Base-by-base conservation (phyloP, 2,329 filamentous ascomycete species). In the Geosmithia flava region DNA sequence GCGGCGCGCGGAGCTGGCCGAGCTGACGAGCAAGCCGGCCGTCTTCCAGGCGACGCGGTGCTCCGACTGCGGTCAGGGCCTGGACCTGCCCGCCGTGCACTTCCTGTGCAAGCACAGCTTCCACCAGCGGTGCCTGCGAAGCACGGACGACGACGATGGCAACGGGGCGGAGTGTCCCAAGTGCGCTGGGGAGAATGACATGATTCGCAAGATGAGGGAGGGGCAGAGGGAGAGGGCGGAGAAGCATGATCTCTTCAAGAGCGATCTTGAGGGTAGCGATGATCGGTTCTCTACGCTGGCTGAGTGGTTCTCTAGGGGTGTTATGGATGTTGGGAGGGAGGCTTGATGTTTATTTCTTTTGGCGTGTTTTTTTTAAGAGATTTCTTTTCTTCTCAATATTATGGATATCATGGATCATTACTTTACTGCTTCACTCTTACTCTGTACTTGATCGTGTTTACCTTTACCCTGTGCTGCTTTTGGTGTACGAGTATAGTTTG, bases 91-190 rank as follows among this genome's bases (percentile, higher is more conserved):
- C 0, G 87, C 83, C 0, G 90, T 98, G 45, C 93, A 98, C 62
- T 98, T 98, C 63, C 67, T 98, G 53, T 98, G 93, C 70, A 95
- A 95, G 63, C 93, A 98, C 63, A 90, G 84, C 51, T 98, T 96
- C 72, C 93, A 98, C 62, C 87, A 95, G 67, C 76, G 87, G 44
- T 98, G 91, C 64, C 69, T 98, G 59, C 68, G 73, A 47, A 63
- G 16, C 42, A 44, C 30, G 40, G 70, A 71, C 11, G 81, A 83
- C 20, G 71, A 71, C 7, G 70, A 71, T 11, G 81, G 83, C 23
- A 71, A 71, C 7, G 80, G 82, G 47, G 76, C 82, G 0, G 89
- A 96, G 64, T 98, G 93, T 61, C 89, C 91, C 10, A 75, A 88
- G 33, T 98, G 93, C 58, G 81, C 85, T 23, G 75, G 80, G 19